phyloP scores from a whole-genome alignment of 2,329 filamentous ascomycete genomes.

The Phoma herbarum region DNA sequence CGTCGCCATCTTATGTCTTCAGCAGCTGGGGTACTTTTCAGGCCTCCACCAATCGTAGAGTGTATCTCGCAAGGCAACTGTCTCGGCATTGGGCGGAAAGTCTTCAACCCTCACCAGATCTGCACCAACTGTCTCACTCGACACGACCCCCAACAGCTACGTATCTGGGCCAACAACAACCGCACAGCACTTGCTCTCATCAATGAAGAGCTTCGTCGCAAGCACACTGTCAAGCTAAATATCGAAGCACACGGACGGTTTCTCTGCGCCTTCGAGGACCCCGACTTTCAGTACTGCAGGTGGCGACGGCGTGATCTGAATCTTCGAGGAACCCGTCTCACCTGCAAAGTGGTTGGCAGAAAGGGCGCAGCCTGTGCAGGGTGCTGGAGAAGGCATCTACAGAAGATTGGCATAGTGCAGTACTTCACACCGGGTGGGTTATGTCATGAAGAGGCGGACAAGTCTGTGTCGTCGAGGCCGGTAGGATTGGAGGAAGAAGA shows the following conservation, averaged over 20 bases:
- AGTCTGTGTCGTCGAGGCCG: conserved; percentile 27
- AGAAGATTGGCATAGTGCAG: conserved; percentile 36
- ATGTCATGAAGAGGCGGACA: conserved; percentile 42
- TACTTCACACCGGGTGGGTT: conserved; percentile 41
- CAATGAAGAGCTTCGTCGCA: conserved; percentile 31
- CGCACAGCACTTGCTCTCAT: conserved; percentile 25
- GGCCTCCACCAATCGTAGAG: conserved; percentile 36
- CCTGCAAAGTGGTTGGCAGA: conserved; percentile 30
- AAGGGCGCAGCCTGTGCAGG: conserved; percentile 36
- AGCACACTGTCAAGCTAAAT: conserved; percentile 33
- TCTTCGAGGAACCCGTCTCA: conserved; percentile 32
- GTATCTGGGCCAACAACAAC: conserved; percentile 29
- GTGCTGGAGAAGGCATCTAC: conserved; percentile 37
- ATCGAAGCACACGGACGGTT: conserved; percentile 35
- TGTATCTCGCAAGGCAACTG: conserved; percentile 34
- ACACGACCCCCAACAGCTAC: conserved; percentile 39
- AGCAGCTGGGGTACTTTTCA: conserved; percentile 27
- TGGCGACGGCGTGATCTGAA: conserved; percentile 40
- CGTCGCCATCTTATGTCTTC: conserved; percentile 32
- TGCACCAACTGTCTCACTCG: conserved; percentile 37
- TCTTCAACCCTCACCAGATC: conserved; percentile 29
- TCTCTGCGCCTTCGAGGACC: conserved; percentile 41
- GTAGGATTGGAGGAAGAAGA: conserved; percentile 29
- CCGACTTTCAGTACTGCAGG: conserved; percentile 35
- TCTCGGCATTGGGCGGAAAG: conserved; percentile 42